Evolutionary conservation across 768 basidiomycete species (phyloP).

Genomic region (Strobilomyces dryophilus): DNA sequence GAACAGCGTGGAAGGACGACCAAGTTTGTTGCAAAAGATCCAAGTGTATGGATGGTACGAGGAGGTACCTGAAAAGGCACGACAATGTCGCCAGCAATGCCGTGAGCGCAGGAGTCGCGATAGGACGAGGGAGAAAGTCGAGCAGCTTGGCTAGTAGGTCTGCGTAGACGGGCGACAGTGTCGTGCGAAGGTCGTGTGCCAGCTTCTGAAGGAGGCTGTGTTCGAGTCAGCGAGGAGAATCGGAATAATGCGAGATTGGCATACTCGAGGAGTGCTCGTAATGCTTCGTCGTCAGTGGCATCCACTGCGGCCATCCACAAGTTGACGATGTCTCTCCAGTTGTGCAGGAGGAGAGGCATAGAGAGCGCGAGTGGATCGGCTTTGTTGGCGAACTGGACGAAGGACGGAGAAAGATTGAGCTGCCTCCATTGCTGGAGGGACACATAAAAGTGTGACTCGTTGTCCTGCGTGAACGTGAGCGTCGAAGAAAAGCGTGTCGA

Average conservation of each 20-base stretch:
- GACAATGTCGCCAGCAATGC: constrained; percentile 65
- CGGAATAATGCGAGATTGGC: constrained; percentile 22
- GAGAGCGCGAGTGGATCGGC: constrained; percentile 62
- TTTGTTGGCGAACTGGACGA: constrained; percentile 63
- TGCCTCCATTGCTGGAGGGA: constrained; percentile 74
- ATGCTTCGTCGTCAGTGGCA: constrained; percentile 64
- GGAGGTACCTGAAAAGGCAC: constrained; percentile 65
- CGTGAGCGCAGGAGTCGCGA: constrained; percentile 58
- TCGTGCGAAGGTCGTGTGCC: constrained; percentile 75
- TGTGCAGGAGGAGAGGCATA: constrained; percentile 77
- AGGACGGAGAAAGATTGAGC: constrained; percentile 73
- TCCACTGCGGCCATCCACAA: constrained; percentile 61
- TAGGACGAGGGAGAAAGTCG: constrained; percentile 50
- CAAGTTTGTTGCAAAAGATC: constrained; percentile 59
- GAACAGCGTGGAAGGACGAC: constrained; percentile 43
- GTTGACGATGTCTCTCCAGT: constrained; percentile 65
- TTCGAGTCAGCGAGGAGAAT: constrained; percentile 8
- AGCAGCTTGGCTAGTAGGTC: constrained; percentile 54
- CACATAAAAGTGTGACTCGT: constrained; percentile 73
- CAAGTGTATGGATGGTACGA: constrained; percentile 56
- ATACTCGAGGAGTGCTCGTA: constrained; percentile 74
- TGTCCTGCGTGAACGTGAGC: constrained; percentile 46
- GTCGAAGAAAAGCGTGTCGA: not conserved
- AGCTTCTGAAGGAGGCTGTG: constrained; percentile 73
- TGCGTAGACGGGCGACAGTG: constrained; percentile 59